Conservation (phyloP, 768 basidiomycete genomes). For the Mycena amicta region DNA sequence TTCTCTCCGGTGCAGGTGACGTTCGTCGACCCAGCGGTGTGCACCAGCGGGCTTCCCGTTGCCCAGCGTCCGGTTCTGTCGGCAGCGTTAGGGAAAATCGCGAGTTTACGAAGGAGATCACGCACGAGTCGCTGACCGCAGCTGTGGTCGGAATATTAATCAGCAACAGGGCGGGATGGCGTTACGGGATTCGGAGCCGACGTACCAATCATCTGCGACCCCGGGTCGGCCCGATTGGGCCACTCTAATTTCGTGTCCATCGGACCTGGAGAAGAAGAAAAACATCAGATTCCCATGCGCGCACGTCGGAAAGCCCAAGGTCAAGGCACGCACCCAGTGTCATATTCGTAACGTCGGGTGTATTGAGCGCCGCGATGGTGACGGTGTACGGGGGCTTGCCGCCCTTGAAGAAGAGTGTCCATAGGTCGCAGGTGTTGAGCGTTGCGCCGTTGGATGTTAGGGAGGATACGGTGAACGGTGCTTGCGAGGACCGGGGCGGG, state of each 20-base stretch:
- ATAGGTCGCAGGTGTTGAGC: background rate
- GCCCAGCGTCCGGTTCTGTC: background rate
- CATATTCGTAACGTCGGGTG: background rate
- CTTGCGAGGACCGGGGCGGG: too few relatives aligned
- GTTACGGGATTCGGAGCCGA: too few relatives aligned
- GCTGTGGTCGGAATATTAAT: too few relatives aligned
- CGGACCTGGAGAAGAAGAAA: background rate
- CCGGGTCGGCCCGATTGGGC: background rate
- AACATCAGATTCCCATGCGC: background rate
- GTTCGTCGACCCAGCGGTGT: background rate
- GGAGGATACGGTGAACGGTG: background rate
- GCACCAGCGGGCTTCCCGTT: background rate
- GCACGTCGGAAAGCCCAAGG: background rate
- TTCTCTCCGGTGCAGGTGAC: background rate
- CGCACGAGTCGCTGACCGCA: background rate
- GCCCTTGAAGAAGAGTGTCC: background rate
- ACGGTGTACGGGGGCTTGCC: background rate
- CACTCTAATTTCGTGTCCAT: background rate
- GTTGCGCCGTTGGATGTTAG: background rate
- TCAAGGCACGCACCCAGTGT: background rate
- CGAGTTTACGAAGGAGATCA: too few relatives aligned
- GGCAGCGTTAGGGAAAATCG: too few relatives aligned
- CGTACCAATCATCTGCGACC: slow-evolving; percentile 2
- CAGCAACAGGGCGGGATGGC: background rate
- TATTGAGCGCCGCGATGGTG: background rate